phyloP scores from a whole-genome alignment of 805 yeast genomes.

The Starmerella bombi region DNA sequence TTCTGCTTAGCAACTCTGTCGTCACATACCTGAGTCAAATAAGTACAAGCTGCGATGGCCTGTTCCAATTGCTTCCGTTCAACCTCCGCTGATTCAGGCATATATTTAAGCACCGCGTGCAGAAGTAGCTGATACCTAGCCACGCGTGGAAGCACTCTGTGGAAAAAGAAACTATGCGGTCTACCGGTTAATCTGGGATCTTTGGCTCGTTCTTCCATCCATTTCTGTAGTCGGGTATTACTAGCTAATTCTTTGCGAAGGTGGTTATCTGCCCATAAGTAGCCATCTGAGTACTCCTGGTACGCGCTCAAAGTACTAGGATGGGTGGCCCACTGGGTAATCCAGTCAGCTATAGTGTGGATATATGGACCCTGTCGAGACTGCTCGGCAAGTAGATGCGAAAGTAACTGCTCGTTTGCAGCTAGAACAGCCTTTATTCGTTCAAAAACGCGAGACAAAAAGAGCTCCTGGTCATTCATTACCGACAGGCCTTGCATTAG shows the following conservation, averaged over 20 bases:
- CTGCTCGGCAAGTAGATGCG: slow-evolving; percentile 46
- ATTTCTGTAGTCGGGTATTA: slow-evolving; percentile 37
- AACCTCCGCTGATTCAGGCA: slow-evolving; percentile 36
- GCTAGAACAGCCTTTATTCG: slow-evolving; percentile 44
- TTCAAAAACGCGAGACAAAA: slow-evolving; percentile 44
- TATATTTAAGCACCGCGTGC: slow-evolving; percentile 41
- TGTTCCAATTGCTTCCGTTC: slow-evolving; percentile 23
- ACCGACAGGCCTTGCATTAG: slow-evolving; percentile 25
- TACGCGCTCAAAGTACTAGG: slow-evolving; percentile 38
- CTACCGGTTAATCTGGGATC: slow-evolving; percentile 33
- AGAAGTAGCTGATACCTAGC: slow-evolving; percentile 52
- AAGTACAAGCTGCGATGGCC: slow-evolving; percentile 43
- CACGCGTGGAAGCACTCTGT: slow-evolving; percentile 42
- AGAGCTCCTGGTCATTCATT: slow-evolving; percentile 40
- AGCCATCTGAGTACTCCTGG: slow-evolving; percentile 41
- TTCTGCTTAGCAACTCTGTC: slow-evolving; percentile 49
- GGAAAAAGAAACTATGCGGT: slow-evolving; percentile 36
- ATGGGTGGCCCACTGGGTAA: slow-evolving; percentile 48
- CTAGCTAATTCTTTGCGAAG: slow-evolving; percentile 33
- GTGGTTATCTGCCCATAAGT: slow-evolving; percentile 29
- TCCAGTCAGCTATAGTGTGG: slow-evolving; percentile 33
- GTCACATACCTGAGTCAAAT: slow-evolving; percentile 47
- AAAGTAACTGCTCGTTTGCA: slow-evolving; percentile 42
- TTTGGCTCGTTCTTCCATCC: slow-evolving; percentile 44
- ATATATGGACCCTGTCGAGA: slow-evolving; percentile 54